Percentiles rank a stretch among this genome's conserved stretches.
Evolutionary conservation across 495 filamentous ascomycete species (phyloP).

Genomic region (Neurospora sp.): DNA sequence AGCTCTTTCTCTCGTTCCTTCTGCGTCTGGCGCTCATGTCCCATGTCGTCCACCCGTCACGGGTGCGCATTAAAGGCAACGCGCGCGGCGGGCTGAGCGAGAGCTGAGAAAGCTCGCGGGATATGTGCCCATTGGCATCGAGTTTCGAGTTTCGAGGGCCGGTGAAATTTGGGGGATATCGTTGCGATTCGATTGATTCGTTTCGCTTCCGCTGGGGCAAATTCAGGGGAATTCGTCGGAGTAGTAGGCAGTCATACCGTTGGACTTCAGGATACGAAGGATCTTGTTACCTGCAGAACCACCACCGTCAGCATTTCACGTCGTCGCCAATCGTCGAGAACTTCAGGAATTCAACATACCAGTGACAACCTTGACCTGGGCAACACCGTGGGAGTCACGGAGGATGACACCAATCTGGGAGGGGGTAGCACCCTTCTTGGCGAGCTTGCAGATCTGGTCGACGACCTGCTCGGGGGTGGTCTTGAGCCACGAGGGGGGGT

Average conservation of each 20-base stretch:
- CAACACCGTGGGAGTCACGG: conserved; percentile 92
- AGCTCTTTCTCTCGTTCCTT: conserved; percentile 1
- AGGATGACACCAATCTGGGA: conserved; percentile 98
- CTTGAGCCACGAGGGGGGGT: conserved; percentile 85
- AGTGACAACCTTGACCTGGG: conserved; percentile 93
- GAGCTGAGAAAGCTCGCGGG: neutral
- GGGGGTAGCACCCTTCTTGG: conserved; percentile 92
- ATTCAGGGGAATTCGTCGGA: conserved; percentile 4
- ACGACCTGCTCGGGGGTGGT: conserved; percentile 81
- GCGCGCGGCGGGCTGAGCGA: neutral
- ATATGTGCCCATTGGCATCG: neutral
- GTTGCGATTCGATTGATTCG: neutral
- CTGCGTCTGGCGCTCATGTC: conserved; percentile 3
- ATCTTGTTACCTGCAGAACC: conserved; percentile 83
- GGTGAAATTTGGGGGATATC: neutral
- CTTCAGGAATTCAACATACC: conserved; percentile 46
- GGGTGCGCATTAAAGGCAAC: neutral
- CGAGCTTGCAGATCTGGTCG: conserved; percentile 98
- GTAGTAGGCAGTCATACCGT: conserved; percentile 23
- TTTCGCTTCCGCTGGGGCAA: conserved; percentile 6
- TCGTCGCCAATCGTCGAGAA: conserved; percentile 3
- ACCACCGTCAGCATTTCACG: conserved; percentile 9
- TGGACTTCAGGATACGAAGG: conserved; percentile 92
- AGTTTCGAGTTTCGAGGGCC: neutral
- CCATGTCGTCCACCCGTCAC: neutral